Evolutionary conservation across 1,284 basidiomycete genomes (phyloP).

Genomic region (Omphalotus olearius): DNA sequence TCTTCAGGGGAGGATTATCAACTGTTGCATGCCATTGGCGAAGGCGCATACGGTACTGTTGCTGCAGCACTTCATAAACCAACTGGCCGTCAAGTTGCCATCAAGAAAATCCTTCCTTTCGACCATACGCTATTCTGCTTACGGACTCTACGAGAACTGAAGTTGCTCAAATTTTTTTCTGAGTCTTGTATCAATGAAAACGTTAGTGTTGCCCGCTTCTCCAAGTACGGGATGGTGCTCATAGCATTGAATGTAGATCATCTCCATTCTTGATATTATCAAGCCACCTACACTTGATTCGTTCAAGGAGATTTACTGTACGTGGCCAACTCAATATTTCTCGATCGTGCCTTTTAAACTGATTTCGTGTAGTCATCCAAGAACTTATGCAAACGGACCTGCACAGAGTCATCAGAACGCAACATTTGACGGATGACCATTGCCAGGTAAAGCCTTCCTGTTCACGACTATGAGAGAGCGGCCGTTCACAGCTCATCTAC

Average conservation of each 20-base stretch:
- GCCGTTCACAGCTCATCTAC: conserved; percentile 76
- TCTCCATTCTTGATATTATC: conserved; percentile 6
- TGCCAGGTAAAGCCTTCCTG: neutral
- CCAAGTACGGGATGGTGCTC: neutral
- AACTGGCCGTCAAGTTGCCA: conserved; percentile 63
- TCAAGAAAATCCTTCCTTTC: conserved; percentile 82
- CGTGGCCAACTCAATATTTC: neutral
- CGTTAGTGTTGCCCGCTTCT: conserved; percentile 29
- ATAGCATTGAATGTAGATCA: neutral
- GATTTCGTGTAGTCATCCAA: conserved; percentile 37
- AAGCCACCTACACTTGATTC: conserved; percentile 6
- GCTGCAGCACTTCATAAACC: conserved; percentile 66
- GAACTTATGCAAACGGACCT: conserved; percentile 82
- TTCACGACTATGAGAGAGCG: neutral
- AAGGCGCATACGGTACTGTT: conserved; percentile 77
- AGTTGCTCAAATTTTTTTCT: conserved; percentile 82
- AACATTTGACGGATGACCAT: conserved; percentile 39
- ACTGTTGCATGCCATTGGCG: conserved; percentile 69
- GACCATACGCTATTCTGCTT: conserved; percentile 83
- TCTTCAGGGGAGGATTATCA: conserved; percentile 61
- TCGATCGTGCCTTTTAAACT: neutral
- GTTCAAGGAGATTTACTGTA: conserved; percentile 10
- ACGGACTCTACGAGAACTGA: conserved; percentile 75
- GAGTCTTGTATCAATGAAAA: conserved; percentile 80
- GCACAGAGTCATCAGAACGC: conserved; percentile 84